Evolutionary conservation across 495 filamentous ascomycete genomes (phyloP), one percentile per base, ranked within the genome.

Genomic region (Coniosporium apollinis): DNA sequence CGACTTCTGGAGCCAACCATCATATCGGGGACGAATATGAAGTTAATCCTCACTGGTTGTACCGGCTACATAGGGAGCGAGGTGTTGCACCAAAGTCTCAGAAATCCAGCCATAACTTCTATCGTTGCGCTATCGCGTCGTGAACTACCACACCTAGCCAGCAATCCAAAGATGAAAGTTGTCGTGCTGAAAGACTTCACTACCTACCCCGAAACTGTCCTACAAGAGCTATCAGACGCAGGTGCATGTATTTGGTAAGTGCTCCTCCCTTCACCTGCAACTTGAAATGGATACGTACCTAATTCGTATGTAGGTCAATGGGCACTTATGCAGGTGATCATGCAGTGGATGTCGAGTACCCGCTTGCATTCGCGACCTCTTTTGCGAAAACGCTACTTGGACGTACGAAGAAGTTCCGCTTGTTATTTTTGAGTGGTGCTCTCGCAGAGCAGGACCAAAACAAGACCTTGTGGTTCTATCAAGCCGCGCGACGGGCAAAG

Each of bases 221-320:
- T 62, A 10, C 31, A 51, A 13, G 47, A 59, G n/a, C 43, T 72
- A 2, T 35, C 45, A n/a, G 66, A 61, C 22, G 67, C 63, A 1
- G 56, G 66, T 22, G 64, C 56, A 11, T 72, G 67, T 44, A 55
- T 72, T 18, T 72, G 67, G 67, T 65, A 38, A n/a, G n/a, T n/a
- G n/a, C n/a, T n/a, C n/a, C n/a, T n/a, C n/a, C n/a, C n/a, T n/a
- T n/a, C n/a, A n/a, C n/a, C n/a, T n/a, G n/a, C n/a, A n/a, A n/a
- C n/a, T n/a, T n/a, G n/a, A n/a, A n/a, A n/a, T n/a, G n/a, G n/a
- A n/a, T n/a, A n/a, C n/a, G n/a, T n/a, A n/a, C n/a, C n/a, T n/a
- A n/a, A n/a, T n/a, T n/a, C n/a, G n/a, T n/a, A n/a, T n/a, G n/a
- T n/a, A n/a, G n/a, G n/a, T n/a, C n/a, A n/a, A n/a, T n/a, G n/a